Evolutionary conservation across 768 basidiomycete species (phyloP), one percentile per base, ranked within the genome.

Genomic region (Leccinum truebloodii): DNA sequence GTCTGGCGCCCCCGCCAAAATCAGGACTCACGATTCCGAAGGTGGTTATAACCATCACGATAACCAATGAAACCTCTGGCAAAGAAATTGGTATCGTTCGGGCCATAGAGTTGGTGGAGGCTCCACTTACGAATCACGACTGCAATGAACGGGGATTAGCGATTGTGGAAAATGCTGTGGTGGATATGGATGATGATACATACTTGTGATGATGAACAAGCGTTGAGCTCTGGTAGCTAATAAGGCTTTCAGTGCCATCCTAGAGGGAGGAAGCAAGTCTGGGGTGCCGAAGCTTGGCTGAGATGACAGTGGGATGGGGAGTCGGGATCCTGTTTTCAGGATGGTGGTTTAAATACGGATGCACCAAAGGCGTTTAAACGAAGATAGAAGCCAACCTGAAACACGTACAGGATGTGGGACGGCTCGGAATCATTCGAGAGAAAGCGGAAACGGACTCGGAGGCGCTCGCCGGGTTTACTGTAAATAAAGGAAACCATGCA

Each of bases 151-250:
- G 55, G 3, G 14, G n/a, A 52, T 16, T 20, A 14, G 56, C 48
- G 60, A 65, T 66, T 49, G 57, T 59, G 50, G 22, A 60, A 57
- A 26, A 46, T 28, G 20, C 60, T 32, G n/a, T 37, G 14, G 52
- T 39, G 37, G 32, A 26, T 37, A n/a, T 32, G 18, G 41, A 34
- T 34, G 34, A 34, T 13, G 34, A 34, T 6, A 74, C 87, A 68
- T 73, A 91, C 90, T 86, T 59, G 87, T 90, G 46, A 72, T 75
- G 59, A 92, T 84, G 74, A 92, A 93, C 35, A 81, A 83, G 62
- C 79, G 78, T 68, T 92, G 90, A 26, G 90, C 84, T 61, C 82
- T 79, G 18, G 90, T 92, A 20, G 84, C 84, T 54, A 94, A 75
- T 54, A 94, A 80, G 16, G 84, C 82, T 77, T 90, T 87, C 51